Conservation (phyloP, 805 yeast genomes). For the Wickerhamiella sergipiensis region DNA sequence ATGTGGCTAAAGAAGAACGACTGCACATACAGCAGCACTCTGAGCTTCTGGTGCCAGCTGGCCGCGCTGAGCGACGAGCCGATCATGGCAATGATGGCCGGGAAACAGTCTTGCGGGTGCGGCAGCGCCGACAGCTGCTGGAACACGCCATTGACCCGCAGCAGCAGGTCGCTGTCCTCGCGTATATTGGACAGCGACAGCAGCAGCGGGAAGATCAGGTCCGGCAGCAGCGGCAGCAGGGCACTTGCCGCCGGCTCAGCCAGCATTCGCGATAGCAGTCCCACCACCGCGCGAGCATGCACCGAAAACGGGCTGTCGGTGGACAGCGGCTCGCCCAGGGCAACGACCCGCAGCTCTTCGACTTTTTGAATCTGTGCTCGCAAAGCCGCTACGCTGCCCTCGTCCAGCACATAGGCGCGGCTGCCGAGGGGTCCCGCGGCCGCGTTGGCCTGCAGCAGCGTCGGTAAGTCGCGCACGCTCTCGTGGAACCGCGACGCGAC, state of each 20-base stretch:
- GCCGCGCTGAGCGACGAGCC: conserved; percentile 15
- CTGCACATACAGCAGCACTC: conserved; percentile 57
- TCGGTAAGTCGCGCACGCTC: not conserved
- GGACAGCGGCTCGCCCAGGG: not conserved
- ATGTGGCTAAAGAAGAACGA: conserved; percentile 58
- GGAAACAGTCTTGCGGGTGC: conserved; percentile 31
- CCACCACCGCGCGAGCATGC: conserved; percentile 8
- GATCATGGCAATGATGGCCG: conserved; percentile 23
- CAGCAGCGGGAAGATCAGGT: conserved; percentile 54
- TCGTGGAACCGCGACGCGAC: conserved; percentile 32
- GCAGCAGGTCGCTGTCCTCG: conserved; percentile 54
- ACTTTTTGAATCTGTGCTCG: not conserved
- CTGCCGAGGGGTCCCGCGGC: not conserved
- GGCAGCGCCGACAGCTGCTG: conserved; percentile 35
- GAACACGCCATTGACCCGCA: conserved; percentile 34
- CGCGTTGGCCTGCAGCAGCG: not conserved
- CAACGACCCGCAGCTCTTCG: not conserved
- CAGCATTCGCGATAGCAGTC: conserved; percentile 29
- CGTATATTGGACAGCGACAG: conserved; percentile 50
- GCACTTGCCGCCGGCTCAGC: conserved; percentile 40
- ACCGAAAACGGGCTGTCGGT: not conserved
- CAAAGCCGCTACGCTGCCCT: not conserved
- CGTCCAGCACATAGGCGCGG: not conserved
- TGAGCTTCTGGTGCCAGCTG: conserved; percentile 48
- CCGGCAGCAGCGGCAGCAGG: conserved; percentile 37